These are phyloP conservation scores for Pleurotus djamor DNA, from an alignment of 768 basidiomycete species.

Conservation along the genomic window DNA sequence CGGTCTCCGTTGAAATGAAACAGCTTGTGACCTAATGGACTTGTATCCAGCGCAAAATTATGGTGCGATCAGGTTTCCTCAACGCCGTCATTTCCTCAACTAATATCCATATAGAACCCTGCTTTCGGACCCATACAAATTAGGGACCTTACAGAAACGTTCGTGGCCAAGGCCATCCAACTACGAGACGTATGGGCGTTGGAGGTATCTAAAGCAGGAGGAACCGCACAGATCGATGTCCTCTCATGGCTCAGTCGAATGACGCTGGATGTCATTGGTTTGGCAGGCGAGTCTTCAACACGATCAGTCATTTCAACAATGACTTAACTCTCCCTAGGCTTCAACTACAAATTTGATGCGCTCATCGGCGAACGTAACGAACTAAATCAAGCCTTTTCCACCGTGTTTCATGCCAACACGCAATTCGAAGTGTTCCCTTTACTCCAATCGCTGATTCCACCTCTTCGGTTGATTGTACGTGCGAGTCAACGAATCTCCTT, in stretches of 20 bases:
- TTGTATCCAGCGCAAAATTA: conserved; percentile 17
- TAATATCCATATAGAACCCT: conserved; percentile 30
- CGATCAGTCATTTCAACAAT: conserved; percentile 24
- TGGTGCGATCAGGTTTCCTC: conserved; percentile 10
- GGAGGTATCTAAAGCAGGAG: conserved; percentile 16
- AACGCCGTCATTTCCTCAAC: neutral
- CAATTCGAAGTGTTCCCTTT: conserved; percentile 24
- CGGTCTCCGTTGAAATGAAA: neutral
- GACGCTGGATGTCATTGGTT: conserved; percentile 60
- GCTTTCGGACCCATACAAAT: conserved; percentile 46
- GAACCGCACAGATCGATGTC: conserved; percentile 35
- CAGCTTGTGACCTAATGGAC: neutral
- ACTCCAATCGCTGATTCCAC: conserved; percentile 25
- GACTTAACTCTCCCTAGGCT: conserved; percentile 7
- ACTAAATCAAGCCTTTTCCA: conserved; percentile 40
- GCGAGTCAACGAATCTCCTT: neutral
- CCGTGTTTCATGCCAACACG: conserved; percentile 36
- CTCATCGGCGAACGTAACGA: conserved; percentile 28
- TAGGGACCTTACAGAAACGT: conserved; percentile 36
- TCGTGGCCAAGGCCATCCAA: conserved; percentile 35
- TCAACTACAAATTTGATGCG: conserved; percentile 16
- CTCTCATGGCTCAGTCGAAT: conserved; percentile 48
- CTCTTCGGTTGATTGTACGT: conserved; percentile 27
- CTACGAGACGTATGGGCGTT: conserved; percentile 30
- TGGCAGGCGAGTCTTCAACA: conserved; percentile 44